phyloP scores from a whole-genome alignment of 768 basidiomycete species.

The Crucibulum laeve region DNA sequence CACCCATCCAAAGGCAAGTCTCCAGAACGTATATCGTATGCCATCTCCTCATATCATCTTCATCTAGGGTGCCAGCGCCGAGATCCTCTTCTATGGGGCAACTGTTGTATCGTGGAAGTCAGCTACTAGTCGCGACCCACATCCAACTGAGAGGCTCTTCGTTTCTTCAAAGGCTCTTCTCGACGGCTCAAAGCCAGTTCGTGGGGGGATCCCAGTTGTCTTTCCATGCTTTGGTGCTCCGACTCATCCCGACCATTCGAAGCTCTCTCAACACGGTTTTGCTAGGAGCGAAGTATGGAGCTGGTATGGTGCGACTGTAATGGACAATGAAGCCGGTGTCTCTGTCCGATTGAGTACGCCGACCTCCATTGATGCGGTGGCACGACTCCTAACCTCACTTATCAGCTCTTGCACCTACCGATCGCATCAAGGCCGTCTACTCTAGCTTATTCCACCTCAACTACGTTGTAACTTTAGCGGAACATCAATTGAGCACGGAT shows the following conservation, averaged over 20 bases:
- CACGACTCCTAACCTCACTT: neutral
- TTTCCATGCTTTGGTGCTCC: slow-evolving; percentile 92
- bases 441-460: slow-evolving; percentile 62
- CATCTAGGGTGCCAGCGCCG: slow-evolving; percentile 56
- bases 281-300: slow-evolving; percentile 77
- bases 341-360: slow-evolving; percentile 74
- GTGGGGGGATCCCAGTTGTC: slow-evolving; percentile 56
- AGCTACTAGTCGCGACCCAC: slow-evolving; percentile 25
- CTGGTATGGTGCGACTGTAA: slow-evolving; percentile 54
- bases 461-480: slow-evolving; percentile 79
- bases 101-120: slow-evolving; percentile 86
- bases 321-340: slow-evolving; percentile 67
- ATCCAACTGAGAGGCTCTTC: slow-evolving; percentile 68
- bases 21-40: neutral
- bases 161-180: slow-evolving; percentile 74
- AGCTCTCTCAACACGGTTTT: slow-evolving; percentile 86
- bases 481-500: slow-evolving; percentile 71
- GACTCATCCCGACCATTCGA: slow-evolving; percentile 62
- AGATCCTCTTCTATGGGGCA: slow-evolving; percentile 78
- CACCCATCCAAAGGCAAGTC: slow-evolving; percentile 57
- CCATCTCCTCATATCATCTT: neutral
- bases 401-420: slow-evolving; percentile 60
- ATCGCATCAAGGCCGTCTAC: slow-evolving; percentile 55
- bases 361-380: neutral
- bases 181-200: slow-evolving; percentile 74